Conservation (phyloP, 441 rosid genomes). For the Erodium trifolium region DNA sequence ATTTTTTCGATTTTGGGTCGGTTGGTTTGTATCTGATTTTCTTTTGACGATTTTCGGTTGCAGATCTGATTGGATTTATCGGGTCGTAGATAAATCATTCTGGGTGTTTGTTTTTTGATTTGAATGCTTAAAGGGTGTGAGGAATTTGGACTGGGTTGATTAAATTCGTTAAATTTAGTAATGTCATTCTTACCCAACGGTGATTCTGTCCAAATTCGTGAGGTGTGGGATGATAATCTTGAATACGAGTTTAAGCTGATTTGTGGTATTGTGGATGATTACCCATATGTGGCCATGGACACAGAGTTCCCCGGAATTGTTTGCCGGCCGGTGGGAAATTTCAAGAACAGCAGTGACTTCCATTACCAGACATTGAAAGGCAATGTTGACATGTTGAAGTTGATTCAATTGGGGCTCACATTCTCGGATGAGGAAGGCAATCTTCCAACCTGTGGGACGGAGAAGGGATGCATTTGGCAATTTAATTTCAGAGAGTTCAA, state of each 20-base stretch:
- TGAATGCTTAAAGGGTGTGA: slow-evolving; percentile 1
- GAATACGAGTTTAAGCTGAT: slow-evolving; percentile 45
- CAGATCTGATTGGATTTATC: slow-evolving; percentile 5
- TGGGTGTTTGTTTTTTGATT: not conserved
- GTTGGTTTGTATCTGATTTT: not conserved
- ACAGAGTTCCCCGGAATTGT: slow-evolving; percentile 64
- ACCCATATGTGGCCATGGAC: slow-evolving; percentile 55
- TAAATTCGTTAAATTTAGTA: slow-evolving; percentile 13
- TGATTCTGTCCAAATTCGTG: slow-evolving; percentile 49
- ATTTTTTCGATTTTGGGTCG: not conserved
- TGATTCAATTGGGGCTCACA: slow-evolving; percentile 55
- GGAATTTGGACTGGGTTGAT: not conserved
- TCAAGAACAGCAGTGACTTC: slow-evolving; percentile 44
- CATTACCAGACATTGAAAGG: slow-evolving; percentile 49
- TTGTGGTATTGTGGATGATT: slow-evolving; percentile 38
- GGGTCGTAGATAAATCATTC: not conserved
- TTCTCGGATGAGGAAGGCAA: slow-evolving; percentile 52
- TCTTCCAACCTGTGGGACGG: slow-evolving; percentile 50
- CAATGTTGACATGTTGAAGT: slow-evolving; percentile 50
- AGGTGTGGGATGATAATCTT: slow-evolving; percentile 50
- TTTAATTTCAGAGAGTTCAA: slow-evolving; percentile 54
- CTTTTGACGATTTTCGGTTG: not conserved
- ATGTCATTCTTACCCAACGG: slow-evolving; percentile 48
- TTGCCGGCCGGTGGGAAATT: slow-evolving; percentile 41
- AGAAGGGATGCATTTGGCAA: slow-evolving; percentile 55